phyloP scores from a whole-genome alignment of 805 yeast genomes.

The Candida nitratophila region DNA sequence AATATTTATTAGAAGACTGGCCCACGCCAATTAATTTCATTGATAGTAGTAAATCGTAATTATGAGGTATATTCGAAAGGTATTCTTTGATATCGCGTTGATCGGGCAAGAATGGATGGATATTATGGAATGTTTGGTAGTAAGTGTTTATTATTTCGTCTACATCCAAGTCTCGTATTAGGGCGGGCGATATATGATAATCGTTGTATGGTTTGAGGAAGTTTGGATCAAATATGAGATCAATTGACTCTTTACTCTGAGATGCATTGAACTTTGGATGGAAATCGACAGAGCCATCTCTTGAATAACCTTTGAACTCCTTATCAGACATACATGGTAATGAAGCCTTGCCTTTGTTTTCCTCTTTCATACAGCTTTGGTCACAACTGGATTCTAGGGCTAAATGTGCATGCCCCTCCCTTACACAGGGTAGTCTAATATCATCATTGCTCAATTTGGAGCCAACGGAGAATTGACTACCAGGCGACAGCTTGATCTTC shows the following conservation, averaged over 20 bases:
- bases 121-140: constrained; percentile 30
- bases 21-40: constrained; percentile 48
- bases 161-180: constrained; percentile 19
- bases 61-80: constrained; percentile 26
- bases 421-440: constrained; percentile 21
- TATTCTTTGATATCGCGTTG: constrained; percentile 26
- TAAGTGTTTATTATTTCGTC: constrained; percentile 23
- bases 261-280: constrained; percentile 26
- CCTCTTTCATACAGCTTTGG: constrained; percentile 20
- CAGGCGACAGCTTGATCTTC: constrained; percentile 9
- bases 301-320: background rate
- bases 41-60: constrained; percentile 34
- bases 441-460: constrained; percentile 2
- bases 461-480: background rate
- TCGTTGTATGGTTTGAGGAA: constrained; percentile 10
- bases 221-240: constrained; percentile 18
- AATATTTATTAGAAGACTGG: constrained; percentile 28
- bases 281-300: constrained; percentile 13
- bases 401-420: constrained; percentile 14
- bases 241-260: constrained; percentile 16
- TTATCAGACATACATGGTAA: constrained; percentile 19
- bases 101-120: constrained; percentile 44
- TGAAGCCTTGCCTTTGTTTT: constrained; percentile 16
- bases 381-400: constrained; percentile 15
- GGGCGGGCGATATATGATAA: constrained; percentile 23